phyloP scores from a whole-genome alignment of 495 filamentous ascomycete genomes.

The Hypoxylon fuscum region DNA sequence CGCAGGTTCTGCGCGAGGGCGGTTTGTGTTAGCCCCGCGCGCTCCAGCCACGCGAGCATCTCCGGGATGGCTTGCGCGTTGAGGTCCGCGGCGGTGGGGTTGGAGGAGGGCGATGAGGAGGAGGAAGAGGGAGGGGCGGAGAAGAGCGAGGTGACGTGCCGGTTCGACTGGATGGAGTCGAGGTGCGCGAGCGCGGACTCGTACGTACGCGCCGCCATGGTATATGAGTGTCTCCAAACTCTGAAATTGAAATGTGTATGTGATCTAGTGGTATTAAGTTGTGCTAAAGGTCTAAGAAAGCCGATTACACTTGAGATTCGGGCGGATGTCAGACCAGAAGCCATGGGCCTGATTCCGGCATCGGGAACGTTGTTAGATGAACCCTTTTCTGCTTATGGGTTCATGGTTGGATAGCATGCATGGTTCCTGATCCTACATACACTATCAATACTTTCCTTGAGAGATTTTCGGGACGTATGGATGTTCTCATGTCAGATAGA shows the following conservation, averaged over 20 bases:
- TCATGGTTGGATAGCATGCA: not conserved
- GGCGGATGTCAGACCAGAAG: not conserved
- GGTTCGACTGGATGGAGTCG: conserved; percentile 80
- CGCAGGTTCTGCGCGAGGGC: conserved; percentile 45
- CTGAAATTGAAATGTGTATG: not conserved
- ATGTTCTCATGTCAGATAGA: too few relatives aligned
- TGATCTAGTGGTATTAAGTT: not conserved
- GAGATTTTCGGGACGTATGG: too few relatives aligned
- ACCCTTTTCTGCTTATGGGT: not conserved
- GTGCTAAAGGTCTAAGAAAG: not conserved
- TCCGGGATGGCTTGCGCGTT: conserved; percentile 85
- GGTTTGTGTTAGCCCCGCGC: conserved; percentile 70
- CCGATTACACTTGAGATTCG: not conserved
- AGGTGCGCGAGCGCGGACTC: conserved; percentile 58
- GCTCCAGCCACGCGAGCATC: conserved; percentile 80
- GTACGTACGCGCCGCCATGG: conserved; percentile 45
- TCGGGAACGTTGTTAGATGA: not conserved
- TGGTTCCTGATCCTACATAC: too few relatives aligned
- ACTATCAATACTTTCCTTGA: too few relatives aligned
- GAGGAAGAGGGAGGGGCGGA: conserved; percentile 10
- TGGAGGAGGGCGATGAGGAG: conserved; percentile 2
- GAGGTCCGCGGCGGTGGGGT: conserved; percentile 51
- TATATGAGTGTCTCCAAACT: conserved; percentile 18
- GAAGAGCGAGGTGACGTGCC: conserved; percentile 60
- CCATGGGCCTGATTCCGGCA: conserved; percentile 4